phyloP scores from a whole-genome alignment of 441 rosid species.

The Erysimum pusillum region DNA sequence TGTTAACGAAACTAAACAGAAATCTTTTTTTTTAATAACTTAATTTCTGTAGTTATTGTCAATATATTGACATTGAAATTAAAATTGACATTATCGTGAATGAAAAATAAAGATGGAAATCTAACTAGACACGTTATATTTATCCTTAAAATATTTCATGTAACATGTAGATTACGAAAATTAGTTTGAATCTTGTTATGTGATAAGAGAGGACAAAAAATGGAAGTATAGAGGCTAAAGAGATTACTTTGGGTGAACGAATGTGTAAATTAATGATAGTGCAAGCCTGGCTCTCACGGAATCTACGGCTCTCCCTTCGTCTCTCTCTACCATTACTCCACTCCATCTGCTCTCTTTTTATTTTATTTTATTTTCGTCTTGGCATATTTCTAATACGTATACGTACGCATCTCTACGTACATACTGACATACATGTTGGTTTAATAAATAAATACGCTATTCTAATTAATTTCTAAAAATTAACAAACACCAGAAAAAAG shows the following conservation, averaged over 20 bases:
- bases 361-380: neutral
- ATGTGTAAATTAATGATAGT: conserved; percentile 48
- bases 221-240: too few species aligned
- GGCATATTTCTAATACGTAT: conserved; percentile 23
- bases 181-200: conserved; percentile 13
- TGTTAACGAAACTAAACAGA: too few species aligned
- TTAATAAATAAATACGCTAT: neutral
- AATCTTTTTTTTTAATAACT: neutral
- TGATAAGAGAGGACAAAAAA: too few species aligned
- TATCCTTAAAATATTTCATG: neutral
- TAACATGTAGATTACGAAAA: conserved; percentile 17
- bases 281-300: conserved; percentile 75
- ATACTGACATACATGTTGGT: conserved; percentile 39
- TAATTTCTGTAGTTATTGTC: neutral
- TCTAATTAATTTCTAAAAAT: conserved; percentile 1
- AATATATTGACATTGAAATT: too few species aligned
- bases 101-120: conserved; percentile 1
- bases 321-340: conserved; percentile 48
- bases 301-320: conserved; percentile 52
- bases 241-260: conserved; percentile 50
- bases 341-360: conserved; percentile 28
- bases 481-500: neutral
- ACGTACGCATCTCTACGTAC: conserved; percentile 41
- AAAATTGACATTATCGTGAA: conserved; percentile 20
- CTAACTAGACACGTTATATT: neutral